Base-by-base conservation (phyloP, 352 stramenopile genomes). In the Phytophthora europaea region DNA sequence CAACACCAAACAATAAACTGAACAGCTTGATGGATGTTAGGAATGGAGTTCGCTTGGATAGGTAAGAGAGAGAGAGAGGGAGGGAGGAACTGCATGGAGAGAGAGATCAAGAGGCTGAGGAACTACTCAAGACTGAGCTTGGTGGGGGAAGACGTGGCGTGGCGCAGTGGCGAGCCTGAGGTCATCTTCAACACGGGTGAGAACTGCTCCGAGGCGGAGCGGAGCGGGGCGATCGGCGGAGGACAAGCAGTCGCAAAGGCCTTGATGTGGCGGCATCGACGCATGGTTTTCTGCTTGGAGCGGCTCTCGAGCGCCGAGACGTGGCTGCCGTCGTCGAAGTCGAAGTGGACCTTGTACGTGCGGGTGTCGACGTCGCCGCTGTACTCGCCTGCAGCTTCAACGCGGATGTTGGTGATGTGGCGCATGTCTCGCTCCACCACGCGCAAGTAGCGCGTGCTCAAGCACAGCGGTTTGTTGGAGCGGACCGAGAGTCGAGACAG, bases 331-430 rank as follows among this genome's bases (percentile, higher is more conserved):
- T 93, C 83, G 59, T 88, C 74, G 65, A 93, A 93, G 48, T 93
- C 85, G 61, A 93, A 92, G 61, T 91, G 79, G 18, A 93, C 76
- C 59, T 92, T 89, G 71, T 91, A 93, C 55, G 66, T 80, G 8
- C 85, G 80, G 53, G 85, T 93, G 76, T 92, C 84, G 26, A 91
- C 74, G 18, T 93, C 85, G 12, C 84, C 82, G 26, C 79, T 92
- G 65, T 91, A 83, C 64, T 93, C 85, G 16, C 85, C 85, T 13
- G 75, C 76, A 43, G 82, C 75, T 53, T 93, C 85, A 33, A 92
- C 81, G 45, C 85, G 85, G 26, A 93, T 88, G 65, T 88, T 86
- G 16, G 77, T 61, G 51, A 93, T 91, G 55, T 77, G 60, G 36
- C 80, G 75, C 52, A 93, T 78, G 16, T 93, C 83, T 16, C 73